phyloP scores from a whole-genome alignment of 306 rosid genomes.

The Sechiopsis laciniata region DNA sequence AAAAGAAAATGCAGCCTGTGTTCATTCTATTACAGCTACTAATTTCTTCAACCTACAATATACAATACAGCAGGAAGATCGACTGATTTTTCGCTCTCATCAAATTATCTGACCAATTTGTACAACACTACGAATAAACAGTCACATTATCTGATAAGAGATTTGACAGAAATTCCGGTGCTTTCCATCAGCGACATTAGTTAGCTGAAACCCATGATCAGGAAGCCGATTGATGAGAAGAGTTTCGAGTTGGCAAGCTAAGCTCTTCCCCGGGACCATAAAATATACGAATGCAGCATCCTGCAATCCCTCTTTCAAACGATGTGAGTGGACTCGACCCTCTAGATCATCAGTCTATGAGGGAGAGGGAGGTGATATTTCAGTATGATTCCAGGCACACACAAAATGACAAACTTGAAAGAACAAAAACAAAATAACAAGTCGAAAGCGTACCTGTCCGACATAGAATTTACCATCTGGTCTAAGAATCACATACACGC shows the following conservation, averaged over 20 bases:
- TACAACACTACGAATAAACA: constrained; percentile 25
- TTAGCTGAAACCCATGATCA: constrained; percentile 53
- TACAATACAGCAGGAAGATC: constrained; percentile 6
- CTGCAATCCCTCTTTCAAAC: constrained; percentile 66
- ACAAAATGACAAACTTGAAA: neutral
- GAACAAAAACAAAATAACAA: neutral
- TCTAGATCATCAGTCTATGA: constrained; percentile 76
- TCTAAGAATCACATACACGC: constrained; percentile 76
- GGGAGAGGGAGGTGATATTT: constrained; percentile 3
- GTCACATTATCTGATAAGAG: constrained; percentile 35
- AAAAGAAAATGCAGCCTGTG: constrained; percentile 16
- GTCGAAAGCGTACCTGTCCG: constrained; percentile 58
- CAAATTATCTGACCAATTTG: constrained; percentile 6
- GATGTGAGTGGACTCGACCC: constrained; percentile 60
- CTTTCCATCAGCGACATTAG: constrained; percentile 72
- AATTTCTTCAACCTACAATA: neutral
- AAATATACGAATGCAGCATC: constrained; percentile 59
- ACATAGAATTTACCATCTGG: constrained; percentile 70
- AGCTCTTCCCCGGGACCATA: constrained; percentile 64
- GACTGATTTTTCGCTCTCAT: neutral
- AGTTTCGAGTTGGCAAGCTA: constrained; percentile 86
- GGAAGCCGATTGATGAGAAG: constrained; percentile 90
- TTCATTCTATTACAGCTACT: neutral
- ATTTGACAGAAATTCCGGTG: constrained; percentile 71
- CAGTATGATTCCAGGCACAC: neutral